Percentiles rank a stretch among this genome's conserved stretches.
These are phyloP conservation scores for Claviceps africana DNA, from an alignment of 2,329 filamentous ascomycete species.

Conservation along the genomic window DNA sequence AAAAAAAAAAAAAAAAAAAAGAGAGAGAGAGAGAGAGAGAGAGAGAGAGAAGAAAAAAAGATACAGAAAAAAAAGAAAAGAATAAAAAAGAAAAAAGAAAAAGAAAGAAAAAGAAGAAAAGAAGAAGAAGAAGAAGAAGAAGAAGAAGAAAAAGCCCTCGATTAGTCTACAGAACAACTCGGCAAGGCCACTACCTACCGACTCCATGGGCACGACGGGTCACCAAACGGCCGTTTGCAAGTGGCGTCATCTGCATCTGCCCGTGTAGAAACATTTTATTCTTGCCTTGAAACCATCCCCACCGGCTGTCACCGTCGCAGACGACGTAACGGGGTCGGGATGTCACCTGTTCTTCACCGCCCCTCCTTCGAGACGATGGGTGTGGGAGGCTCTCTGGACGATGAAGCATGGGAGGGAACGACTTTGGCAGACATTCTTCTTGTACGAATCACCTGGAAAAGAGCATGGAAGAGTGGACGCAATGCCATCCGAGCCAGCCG, in stretches of 20 bases:
- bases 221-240: neutral
- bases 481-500: neutral
- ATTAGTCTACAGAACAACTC: no score
- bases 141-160: no score
- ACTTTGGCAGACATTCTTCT: neutral
- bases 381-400: neutral
- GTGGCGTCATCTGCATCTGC: neutral
- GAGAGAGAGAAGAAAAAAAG: no score
- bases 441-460: neutral
- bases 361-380: neutral
- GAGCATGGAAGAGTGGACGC: neutral
- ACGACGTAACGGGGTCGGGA: neutral
- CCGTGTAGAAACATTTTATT: neutral
- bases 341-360: neutral
- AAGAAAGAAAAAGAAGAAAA: no score
- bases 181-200: no score
- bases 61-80: no score
- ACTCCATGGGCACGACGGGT: no score
- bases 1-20: neutral
- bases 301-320: neutral
- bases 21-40: neutral
- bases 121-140: no score
- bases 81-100: no score
- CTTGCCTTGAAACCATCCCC: neutral
- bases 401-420: neutral